Evolutionary conservation across 1,284 basidiomycete genomes (phyloP), one percentile per base, ranked within the genome.

Genomic region (Apiotrichum laibachii): DNA sequence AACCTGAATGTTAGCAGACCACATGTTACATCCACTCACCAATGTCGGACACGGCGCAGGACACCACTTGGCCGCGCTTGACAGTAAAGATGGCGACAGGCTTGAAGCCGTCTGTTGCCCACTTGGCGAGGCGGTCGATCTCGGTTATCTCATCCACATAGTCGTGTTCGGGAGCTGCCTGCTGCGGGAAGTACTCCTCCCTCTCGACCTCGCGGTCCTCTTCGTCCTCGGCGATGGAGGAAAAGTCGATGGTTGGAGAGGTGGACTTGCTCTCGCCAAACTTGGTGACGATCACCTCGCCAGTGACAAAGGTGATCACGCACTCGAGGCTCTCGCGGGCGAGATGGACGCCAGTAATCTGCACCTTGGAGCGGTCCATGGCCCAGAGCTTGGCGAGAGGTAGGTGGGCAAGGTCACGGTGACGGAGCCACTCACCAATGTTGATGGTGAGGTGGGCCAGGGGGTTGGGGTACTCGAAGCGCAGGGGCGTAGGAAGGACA

Each of bases 251-350:
- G 26, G 26, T 12, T 16, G 18, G 12, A n/a, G 33, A 8, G 22
- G 37, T 43, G 10, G 51, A 57, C 39, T 53, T 42, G 0, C 71
- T 76, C 45, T 80, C 73, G 26, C 74, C 79, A 53, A 85, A 80
- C 59, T 84, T 81, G 68, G 84, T 86, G 2, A 90, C 76, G 18
- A 89, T 66, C 5, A 90, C 72, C 59, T 89, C 86, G 2, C 89
- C 89, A 1, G 85, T 84, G 13, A 72, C 75, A 50, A 92, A 73
- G 2, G 82, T 82, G 21, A 89, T 77, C 0, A 82, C 83, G 56
- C 85, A 83, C 73, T 92, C 89, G 40, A 88, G 75, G 0, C 87
- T 85, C 66, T 88, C 85, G 0, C 80, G 72, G 6, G 86, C 84
- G 26, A 92, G 77, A 47, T 85, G 78, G 0, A 85, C 82, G 6